phyloP scores from a whole-genome alignment of 805 yeast species.

The Kodamaea kakaduensis region DNA sequence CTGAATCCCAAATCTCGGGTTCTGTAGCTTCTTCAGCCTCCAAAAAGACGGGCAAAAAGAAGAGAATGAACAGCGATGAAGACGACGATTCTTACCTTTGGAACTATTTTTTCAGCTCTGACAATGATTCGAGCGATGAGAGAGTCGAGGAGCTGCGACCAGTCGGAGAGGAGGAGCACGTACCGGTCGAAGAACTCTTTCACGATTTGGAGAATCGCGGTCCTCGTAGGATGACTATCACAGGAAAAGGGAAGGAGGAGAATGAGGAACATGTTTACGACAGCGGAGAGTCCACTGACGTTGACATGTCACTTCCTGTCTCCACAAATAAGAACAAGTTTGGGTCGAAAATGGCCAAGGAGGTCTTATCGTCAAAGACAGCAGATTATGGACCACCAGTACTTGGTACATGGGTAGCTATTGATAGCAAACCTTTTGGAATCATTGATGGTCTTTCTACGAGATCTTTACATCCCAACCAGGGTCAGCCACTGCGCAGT shows the following conservation, averaged over 20 bases:
- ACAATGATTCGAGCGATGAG: constrained; percentile 29
- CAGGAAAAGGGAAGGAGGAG: constrained; percentile 3
- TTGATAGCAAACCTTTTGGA: constrained; percentile 77
- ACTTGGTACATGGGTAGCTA: constrained; percentile 87
- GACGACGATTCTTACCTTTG: constrained; percentile 71
- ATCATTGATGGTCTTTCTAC: constrained; percentile 94
- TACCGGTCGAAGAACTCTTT: constrained; percentile 21
- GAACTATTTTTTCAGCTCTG: constrained; percentile 63
- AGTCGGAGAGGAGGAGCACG: constrained; percentile 19
- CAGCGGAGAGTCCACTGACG: constrained; percentile 92
- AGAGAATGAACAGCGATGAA: constrained; percentile 30
- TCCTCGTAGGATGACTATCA: constrained; percentile 8
- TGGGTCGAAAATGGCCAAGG: constrained; percentile 85
- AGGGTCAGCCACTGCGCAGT: constrained; percentile 1
- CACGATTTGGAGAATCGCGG: constrained; percentile 19
- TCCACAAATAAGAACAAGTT: constrained; percentile 44
- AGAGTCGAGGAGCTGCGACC: constrained; percentile 16
- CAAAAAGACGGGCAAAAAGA: constrained; percentile 11
- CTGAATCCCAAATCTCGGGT: constrained; percentile 4
- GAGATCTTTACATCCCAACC: constrained; percentile 49
- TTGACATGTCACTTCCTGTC: constrained; percentile 70
- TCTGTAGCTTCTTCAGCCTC: too few relatives aligned
- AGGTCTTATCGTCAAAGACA: constrained; percentile 81
- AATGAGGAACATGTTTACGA: constrained; percentile 34
- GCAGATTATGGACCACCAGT: constrained; percentile 88